Evolutionary conservation across 176 grass and related monocot genomes (phyloP).

Genomic region (Cymbopogon citratus): DNA sequence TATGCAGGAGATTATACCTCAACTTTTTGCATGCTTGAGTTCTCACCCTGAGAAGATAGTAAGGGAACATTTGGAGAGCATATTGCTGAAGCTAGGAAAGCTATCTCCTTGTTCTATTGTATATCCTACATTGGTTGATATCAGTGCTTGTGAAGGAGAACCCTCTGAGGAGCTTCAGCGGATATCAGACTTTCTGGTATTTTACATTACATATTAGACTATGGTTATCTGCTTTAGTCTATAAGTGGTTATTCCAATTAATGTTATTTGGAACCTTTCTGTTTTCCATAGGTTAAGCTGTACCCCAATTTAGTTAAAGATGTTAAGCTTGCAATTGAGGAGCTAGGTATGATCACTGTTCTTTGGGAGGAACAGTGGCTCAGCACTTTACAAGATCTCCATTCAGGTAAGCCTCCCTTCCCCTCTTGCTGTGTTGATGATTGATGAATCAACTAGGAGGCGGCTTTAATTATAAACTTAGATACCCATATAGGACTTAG

Average conservation of each 20-base stretch:
- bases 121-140: conserved; percentile 94
- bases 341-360: conserved; percentile 91
- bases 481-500: not conserved
- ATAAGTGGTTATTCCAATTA: conserved; percentile 3
- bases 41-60: conserved; percentile 84
- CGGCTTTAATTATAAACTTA: conserved; percentile 17
- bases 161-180: conserved; percentile 78
- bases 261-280: conserved; percentile 6
- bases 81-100: conserved; percentile 82
- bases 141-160: conserved; percentile 78
- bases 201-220: not conserved
- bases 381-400: conserved; percentile 98
- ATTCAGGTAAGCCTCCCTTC: conserved; percentile 66
- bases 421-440: not conserved
- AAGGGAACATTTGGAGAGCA: conserved; percentile 73
- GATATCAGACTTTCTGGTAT: conserved; percentile 80
- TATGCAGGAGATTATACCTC: conserved; percentile 89
- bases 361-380: conserved; percentile 99
- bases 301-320: conserved; percentile 92
- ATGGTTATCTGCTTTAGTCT: conserved; percentile 24
- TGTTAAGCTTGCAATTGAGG: conserved; percentile 91
- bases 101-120: conserved; percentile 82
- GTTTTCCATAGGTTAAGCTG: conserved; percentile 58
- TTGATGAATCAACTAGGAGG: conserved; percentile 4
- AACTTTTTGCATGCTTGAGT: conserved; percentile 92